Evolutionary conservation across 2,329 filamentous ascomycete genomes (phyloP).

Genomic region (Amauroascus niger): DNA sequence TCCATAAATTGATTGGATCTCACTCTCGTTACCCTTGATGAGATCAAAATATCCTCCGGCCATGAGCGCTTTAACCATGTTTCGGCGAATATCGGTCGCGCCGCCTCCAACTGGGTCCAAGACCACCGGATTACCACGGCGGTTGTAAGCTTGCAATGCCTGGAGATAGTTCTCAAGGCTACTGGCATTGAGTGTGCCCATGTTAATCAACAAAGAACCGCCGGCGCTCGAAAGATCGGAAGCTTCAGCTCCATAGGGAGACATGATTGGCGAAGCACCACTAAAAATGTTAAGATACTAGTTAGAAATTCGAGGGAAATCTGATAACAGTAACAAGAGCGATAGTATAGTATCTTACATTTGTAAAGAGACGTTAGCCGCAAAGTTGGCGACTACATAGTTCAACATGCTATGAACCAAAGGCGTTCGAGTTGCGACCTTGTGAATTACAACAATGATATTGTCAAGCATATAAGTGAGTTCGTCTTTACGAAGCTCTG

Average conservation of each 20-base stretch:
- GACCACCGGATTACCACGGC: slow-evolving; percentile 61
- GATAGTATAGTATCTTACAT: slow-evolving; percentile 37
- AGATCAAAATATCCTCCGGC: slow-evolving; percentile 67
- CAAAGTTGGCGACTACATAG: slow-evolving; percentile 87
- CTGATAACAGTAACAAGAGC: too few species aligned
- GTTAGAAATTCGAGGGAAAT: not conserved
- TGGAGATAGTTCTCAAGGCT: slow-evolving; percentile 60
- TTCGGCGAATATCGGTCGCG: slow-evolving; percentile 63
- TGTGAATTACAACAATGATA: slow-evolving; percentile 45
- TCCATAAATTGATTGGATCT: slow-evolving; percentile 65
- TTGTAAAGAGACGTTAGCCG: slow-evolving; percentile 78
- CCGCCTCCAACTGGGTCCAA: slow-evolving; percentile 87
- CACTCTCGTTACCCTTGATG: slow-evolving; percentile 89
- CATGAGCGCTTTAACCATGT: slow-evolving; percentile 62
- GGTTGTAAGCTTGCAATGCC: slow-evolving; percentile 74
- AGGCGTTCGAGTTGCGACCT: slow-evolving; percentile 55
- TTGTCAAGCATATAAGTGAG: slow-evolving; percentile 26
- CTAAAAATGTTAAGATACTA: slow-evolving; percentile 25
- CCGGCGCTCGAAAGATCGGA: slow-evolving; percentile 65
- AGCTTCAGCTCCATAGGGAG: slow-evolving; percentile 75
- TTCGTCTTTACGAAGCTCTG: slow-evolving; percentile 23
- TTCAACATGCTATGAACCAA: slow-evolving; percentile 97
- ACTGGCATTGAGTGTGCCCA: slow-evolving; percentile 79
- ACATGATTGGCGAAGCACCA: slow-evolving; percentile 89
- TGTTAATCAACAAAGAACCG: slow-evolving; percentile 80